Conservation (phyloP, 768 basidiomycete species). For the Heimioporus sp. region DNA sequence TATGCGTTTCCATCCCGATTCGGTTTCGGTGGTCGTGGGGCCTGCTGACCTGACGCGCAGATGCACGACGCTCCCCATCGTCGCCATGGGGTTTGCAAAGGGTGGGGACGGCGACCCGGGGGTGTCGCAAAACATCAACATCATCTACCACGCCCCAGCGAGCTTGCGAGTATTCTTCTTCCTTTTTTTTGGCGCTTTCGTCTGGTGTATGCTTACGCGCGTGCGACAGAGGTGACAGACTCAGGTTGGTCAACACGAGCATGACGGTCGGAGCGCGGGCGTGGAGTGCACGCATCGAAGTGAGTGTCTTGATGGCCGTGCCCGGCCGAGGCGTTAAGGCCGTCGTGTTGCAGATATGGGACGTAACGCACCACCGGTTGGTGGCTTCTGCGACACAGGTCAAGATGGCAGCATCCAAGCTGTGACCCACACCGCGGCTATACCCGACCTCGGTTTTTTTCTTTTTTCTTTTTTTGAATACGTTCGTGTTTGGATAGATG, state of each 20-base stretch:
- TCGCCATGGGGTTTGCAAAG: slow-evolving; percentile 32
- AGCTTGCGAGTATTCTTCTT: slow-evolving; percentile 29
- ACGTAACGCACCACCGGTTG: slow-evolving; percentile 35
- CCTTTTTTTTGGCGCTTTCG: background rate
- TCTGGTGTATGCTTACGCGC: background rate
- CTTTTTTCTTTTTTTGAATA: background rate
- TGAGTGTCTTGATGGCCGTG: slow-evolving; percentile 14
- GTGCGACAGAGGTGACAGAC: slow-evolving; percentile 39
- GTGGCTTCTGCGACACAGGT: slow-evolving; percentile 44
- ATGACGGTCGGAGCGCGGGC: slow-evolving; percentile 28
- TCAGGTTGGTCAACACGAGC: slow-evolving; percentile 42
- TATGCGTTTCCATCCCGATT: slow-evolving; percentile 9
- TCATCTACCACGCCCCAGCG: slow-evolving; percentile 44
- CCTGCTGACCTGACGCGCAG: slow-evolving; percentile 24
- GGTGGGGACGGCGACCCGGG: slow-evolving; percentile 30
- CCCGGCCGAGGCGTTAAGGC: background rate
- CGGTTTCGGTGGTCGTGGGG: too few relatives aligned
- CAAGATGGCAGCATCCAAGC: slow-evolving; percentile 32
- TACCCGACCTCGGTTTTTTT: too few relatives aligned
- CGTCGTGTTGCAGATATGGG: slow-evolving; percentile 40
- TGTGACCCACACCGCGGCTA: background rate
- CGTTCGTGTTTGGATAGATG: background rate
- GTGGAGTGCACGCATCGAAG: slow-evolving; percentile 41
- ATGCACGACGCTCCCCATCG: slow-evolving; percentile 41
- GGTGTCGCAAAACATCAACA: slow-evolving; percentile 47